Base-by-base conservation (phyloP, 208 protist species). In the Angomonas deanei region DNA sequence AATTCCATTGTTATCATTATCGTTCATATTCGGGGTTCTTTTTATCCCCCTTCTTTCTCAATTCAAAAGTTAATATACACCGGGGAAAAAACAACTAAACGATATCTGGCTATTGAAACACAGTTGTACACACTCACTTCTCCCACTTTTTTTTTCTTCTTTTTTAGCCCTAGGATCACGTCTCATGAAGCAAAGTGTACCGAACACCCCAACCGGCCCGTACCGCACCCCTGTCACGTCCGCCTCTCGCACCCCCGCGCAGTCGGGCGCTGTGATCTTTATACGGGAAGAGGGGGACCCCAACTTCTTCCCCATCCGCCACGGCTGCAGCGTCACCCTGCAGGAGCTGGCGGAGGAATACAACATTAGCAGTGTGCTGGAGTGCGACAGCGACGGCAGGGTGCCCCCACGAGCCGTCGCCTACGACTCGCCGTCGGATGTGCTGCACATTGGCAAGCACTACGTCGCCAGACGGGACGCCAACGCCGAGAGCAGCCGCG, bases 341-440 rank as follows among this genome's bases (percentile, higher is more conserved):
- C 68, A 68, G 27, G 78, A 94, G 26, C 52, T 94, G 32, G 75
- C 81, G 1, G 83, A 91, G 23, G 88, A 91, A 70, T 91, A 80
- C 66, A 80, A 78, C 74, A 76, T 94, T 48, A 92, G 77, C 61
- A 94, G 84, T 47, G 84, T 94, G 13, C 57, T 94, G 6, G 84
- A 94, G 76, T 94, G 88, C 48, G 84, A 94, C 48, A 68, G 74
- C 4, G 55, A 72, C 3, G 88, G 88, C 4, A 65, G 66, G 38
- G 84, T 91, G 32, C 72, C 77, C 59, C 75, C 84, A 4, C 69
- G 88, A 21, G 83, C 84, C 3, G 88, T 94, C 4, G 84, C 82
- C 3, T 80, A 92, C 32, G 84, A 94, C 73, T 92, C 82, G 1
- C 84, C 88, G n/a, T 80, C 77, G 0, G 88, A 94, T 62, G 70